Evolutionary conservation across 1,284 basidiomycete genomes (phyloP).

Genomic region (Laetiporus sulphureus): DNA sequence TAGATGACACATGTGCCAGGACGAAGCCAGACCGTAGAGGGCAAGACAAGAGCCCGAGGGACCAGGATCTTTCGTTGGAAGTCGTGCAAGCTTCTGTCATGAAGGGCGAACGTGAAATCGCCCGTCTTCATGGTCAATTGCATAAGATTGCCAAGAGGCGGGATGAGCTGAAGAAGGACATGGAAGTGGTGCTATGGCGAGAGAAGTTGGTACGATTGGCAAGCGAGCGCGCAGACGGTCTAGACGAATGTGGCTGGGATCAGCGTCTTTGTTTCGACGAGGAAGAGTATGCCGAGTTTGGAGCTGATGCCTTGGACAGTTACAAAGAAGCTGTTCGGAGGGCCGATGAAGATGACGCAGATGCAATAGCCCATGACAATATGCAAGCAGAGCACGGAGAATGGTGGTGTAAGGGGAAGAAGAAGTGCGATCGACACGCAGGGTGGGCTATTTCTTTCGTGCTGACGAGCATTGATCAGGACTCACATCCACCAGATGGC

Average conservation of each 20-base stretch:
- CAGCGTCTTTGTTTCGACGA: constrained; percentile 75
- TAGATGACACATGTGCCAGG: constrained; percentile 5
- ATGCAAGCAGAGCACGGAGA: constrained; percentile 36
- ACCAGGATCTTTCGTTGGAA: constrained; percentile 6
- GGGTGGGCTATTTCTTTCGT: constrained; percentile 39
- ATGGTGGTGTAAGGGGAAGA: constrained; percentile 73
- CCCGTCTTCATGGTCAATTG: constrained; percentile 43
- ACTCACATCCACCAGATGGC: constrained; percentile 50
- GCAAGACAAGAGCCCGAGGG: background rate
- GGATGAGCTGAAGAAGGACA: constrained; percentile 55
- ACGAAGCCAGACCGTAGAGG: constrained; percentile 1
- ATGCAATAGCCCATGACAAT: constrained; percentile 37
- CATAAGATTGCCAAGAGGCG: constrained; percentile 49
- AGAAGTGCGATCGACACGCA: constrained; percentile 70
- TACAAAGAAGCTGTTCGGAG: constrained; percentile 43
- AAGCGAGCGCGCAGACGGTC: constrained; percentile 46
- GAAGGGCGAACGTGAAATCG: constrained; percentile 46
- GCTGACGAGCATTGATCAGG: background rate
- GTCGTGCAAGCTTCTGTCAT: constrained; percentile 22
- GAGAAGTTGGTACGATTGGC: constrained; percentile 62
- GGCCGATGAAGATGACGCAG: constrained; percentile 26
- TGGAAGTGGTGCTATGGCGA: constrained; percentile 63
- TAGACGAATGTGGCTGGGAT: constrained; percentile 78
- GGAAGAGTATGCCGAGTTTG: constrained; percentile 64
- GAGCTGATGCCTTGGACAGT: constrained; percentile 55